These are phyloP conservation scores for Aspergillus chevalieri DNA, from an alignment of 2,329 filamentous ascomycete genomes.

Conservation along the genomic window DNA sequence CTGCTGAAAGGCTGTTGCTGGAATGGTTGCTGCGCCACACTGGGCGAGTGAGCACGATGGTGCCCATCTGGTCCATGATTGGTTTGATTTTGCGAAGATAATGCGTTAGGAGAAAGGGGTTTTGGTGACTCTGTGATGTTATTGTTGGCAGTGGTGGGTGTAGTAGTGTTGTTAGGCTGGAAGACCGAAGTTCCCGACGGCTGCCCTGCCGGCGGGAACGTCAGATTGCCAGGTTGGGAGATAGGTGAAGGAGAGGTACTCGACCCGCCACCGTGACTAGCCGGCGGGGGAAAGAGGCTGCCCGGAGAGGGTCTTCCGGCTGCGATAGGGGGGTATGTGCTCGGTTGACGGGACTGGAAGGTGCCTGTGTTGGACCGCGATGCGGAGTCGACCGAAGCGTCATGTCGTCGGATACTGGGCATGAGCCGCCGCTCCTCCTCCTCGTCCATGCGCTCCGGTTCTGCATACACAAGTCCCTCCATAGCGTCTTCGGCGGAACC, in stretches of 20 bases:
- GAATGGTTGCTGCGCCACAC: constrained; percentile 37
- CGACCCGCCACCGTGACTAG: constrained; percentile 48
- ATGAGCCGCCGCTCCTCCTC: constrained; percentile 48
- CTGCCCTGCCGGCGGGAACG: constrained; percentile 34
- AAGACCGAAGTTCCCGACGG: constrained; percentile 56
- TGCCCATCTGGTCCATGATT: constrained; percentile 28
- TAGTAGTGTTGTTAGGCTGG: constrained; percentile 47
- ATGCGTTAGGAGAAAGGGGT: constrained; percentile 53
- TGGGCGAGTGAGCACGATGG: constrained; percentile 40
- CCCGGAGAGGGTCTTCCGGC: constrained; percentile 46
- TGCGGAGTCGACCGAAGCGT: constrained; percentile 49
- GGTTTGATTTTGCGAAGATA: constrained; percentile 31
- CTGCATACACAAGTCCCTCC: constrained; percentile 57
- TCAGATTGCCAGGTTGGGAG: constrained; percentile 34
- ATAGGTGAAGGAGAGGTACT: constrained; percentile 53
- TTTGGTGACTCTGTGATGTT: constrained; percentile 83
- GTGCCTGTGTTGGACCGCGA: constrained; percentile 35
- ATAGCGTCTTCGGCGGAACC: constrained; percentile 51
- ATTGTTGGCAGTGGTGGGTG: not conserved
- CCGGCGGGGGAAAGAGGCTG: constrained; percentile 58
- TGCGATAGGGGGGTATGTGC: constrained; percentile 70
- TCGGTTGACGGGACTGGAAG: constrained; percentile 61
- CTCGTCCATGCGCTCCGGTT: constrained; percentile 46
- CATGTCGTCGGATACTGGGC: constrained; percentile 69
- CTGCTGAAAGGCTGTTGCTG: constrained; percentile 31